Evolutionary conservation across 805 yeast species (phyloP).

Genomic region (Saccharomycopsis selenospora): DNA sequence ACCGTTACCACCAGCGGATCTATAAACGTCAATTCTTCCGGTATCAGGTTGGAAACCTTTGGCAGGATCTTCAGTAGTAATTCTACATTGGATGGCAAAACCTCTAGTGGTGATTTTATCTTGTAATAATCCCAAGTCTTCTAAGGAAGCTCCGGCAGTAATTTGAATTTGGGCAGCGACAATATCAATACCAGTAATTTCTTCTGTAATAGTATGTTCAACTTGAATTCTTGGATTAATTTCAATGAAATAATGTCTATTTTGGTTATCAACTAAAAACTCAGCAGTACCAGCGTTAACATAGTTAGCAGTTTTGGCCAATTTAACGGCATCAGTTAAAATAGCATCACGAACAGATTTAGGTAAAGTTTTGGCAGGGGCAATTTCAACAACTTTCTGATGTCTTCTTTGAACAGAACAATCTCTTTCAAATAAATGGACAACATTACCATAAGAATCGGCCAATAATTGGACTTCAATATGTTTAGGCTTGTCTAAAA

Average conservation of each 20-base stretch:
- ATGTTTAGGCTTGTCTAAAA: conserved; percentile 92
- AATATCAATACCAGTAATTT: conserved; percentile 94
- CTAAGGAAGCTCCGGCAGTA: conserved; percentile 95
- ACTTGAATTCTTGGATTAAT: conserved; percentile 98
- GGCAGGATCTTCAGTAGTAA: conserved; percentile 96
- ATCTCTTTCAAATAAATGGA: conserved; percentile 94
- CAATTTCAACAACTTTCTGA: conserved; percentile 97
- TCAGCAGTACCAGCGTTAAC: conserved; percentile 98
- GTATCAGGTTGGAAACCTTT: conserved; percentile 98
- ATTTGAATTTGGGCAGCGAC: conserved; percentile 98
- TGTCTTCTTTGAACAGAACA: conserved; percentile 99
- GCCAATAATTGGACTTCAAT: conserved; percentile 96
- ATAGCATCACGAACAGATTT: conserved; percentile 81
- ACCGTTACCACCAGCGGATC: conserved; percentile 99
- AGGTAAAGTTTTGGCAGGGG: conserved; percentile 92
- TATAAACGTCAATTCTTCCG: conserved; percentile 94
- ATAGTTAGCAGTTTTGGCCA: conserved; percentile 84
- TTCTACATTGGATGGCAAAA: conserved; percentile 97
- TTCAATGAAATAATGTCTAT: conserved; percentile 95
- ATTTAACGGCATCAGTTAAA: conserved; percentile 86
- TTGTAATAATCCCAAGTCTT: conserved; percentile 86
- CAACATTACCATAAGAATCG: conserved; percentile 88
- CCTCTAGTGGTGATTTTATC: conserved; percentile 95
- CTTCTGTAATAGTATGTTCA: conserved; percentile 98
- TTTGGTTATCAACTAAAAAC: conserved; percentile 85